A percentile compares a stretch with the other conserved stretches of the same genome.
phyloP scores from a whole-genome alignment of 2,329 filamentous ascomycete genomes.

The Drechslerella dactyloides region DNA sequence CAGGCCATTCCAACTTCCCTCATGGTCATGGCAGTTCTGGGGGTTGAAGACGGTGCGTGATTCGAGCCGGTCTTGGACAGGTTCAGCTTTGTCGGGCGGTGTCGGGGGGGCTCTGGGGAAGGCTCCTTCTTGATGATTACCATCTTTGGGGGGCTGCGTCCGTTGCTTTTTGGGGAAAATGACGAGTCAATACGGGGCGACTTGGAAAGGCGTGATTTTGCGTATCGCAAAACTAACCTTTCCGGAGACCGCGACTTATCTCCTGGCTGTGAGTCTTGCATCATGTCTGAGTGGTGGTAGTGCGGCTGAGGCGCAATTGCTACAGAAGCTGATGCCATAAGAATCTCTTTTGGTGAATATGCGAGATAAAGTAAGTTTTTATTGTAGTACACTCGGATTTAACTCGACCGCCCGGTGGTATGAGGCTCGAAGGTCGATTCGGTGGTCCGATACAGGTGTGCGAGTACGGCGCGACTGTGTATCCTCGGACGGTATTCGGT shows the following conservation, averaged over 20 bases:
- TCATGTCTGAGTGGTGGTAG: constrained; percentile 43
- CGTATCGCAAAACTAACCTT: constrained; percentile 50
- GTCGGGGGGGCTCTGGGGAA: constrained; percentile 78
- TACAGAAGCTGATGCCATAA: constrained; percentile 51
- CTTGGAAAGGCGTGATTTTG: constrained; percentile 48
- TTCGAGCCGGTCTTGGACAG: constrained; percentile 71
- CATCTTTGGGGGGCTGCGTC: constrained; percentile 69
- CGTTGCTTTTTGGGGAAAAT: constrained; percentile 42
- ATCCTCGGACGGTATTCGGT: constrained; percentile 2
- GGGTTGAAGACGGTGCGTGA: constrained; percentile 64
- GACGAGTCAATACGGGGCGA: constrained; percentile 50
- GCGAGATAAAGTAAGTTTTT: constrained; percentile 41
- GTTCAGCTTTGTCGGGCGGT: constrained; percentile 78
- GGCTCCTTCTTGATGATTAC: constrained; percentile 92
- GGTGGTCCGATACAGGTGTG: constrained; percentile 7
- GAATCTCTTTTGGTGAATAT: constrained; percentile 38
- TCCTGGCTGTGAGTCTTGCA: constrained; percentile 45
- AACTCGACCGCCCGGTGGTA: constrained; percentile 35
- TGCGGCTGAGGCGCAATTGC: constrained; percentile 51
- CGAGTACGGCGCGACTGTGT: constrained; percentile 22
- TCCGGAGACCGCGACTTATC: constrained; percentile 50
- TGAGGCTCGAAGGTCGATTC: constrained; percentile 11
- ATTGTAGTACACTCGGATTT: constrained; percentile 28
- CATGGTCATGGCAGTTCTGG: constrained; percentile 75
- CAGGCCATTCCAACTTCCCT: constrained; percentile 94